Percentiles rank a stretch among this genome's conserved stretches.
Conservation (phyloP, 2,329 filamentous ascomycete species). For the Didymella keratinophila region DNA sequence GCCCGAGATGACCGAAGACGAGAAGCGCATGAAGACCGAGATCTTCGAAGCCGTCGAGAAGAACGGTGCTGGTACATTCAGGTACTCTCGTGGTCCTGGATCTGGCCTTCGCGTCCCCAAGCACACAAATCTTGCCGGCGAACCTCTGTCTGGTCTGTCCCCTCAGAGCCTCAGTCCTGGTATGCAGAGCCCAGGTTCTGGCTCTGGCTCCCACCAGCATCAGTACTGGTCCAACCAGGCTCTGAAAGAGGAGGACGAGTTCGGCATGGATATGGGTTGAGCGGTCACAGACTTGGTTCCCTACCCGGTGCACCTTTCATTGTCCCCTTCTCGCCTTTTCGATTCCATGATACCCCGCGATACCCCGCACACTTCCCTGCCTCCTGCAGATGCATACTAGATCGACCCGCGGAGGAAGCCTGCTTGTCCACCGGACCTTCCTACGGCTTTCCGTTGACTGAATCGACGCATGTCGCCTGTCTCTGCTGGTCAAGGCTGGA, state of each 20-base stretch:
- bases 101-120: conserved; percentile 89
- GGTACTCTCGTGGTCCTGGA: conserved; percentile 83
- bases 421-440: background rate
- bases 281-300: conserved; percentile 16
- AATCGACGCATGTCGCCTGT: conserved; percentile 28
- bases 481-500: conserved; percentile 48
- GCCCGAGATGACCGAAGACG: conserved; percentile 75
- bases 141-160: conserved; percentile 67
- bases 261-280: conserved; percentile 71
- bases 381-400: conserved; percentile 40
- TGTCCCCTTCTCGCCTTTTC: conserved; percentile 35
- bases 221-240: conserved; percentile 64
- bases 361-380: conserved; percentile 43
- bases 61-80: conserved; percentile 77
- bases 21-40: conserved; percentile 94
- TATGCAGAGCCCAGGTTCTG: conserved; percentile 72
- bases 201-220: conserved; percentile 58
- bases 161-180: conserved; percentile 64
- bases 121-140: conserved; percentile 90
- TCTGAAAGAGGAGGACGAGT: conserved; percentile 96
- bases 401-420: conserved; percentile 18
- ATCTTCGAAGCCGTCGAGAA: conserved; percentile 85
- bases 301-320: conserved; percentile 18
- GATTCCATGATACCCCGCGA: conserved; percentile 48
- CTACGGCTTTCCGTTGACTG: conserved; percentile 3